Conservation (phyloP, 768 basidiomycete species). For the Pleurotus giganteus region DNA sequence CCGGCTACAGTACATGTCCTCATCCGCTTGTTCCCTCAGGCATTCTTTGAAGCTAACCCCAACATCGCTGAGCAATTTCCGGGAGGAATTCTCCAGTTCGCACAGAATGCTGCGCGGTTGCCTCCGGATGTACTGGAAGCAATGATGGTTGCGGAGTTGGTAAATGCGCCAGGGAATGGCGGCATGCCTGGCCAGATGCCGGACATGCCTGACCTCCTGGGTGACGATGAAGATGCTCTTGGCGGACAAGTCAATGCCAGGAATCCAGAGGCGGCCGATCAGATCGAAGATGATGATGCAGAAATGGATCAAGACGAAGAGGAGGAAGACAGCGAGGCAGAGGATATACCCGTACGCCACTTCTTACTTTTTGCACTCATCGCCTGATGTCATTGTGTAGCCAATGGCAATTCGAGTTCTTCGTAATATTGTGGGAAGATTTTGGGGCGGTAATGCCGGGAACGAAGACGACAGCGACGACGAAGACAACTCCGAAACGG, state of each 20-base stretch:
- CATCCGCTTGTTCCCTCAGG: constrained; percentile 24
- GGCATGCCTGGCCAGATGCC: constrained; percentile 49
- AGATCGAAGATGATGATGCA: constrained; percentile 30
- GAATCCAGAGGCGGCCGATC: constrained; percentile 17
- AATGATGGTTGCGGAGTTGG: constrained; percentile 47
- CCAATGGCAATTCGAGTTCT: constrained; percentile 58
- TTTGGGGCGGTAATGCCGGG: constrained; percentile 46
- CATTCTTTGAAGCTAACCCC: constrained; percentile 56
- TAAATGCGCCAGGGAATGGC: constrained; percentile 26
- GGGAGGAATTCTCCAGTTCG: constrained; percentile 65
- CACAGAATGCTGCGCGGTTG: constrained; percentile 51
- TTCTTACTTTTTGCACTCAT: constrained; percentile 7
- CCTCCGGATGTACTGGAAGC: constrained; percentile 61
- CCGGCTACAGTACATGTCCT: background rate
- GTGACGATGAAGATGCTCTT: constrained; percentile 17
- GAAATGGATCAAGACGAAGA: constrained; percentile 32
- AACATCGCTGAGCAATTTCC: constrained; percentile 55
- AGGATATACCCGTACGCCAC: constrained; percentile 42
- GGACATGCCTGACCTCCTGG: constrained; percentile 15
- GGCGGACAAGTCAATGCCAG: constrained; percentile 16
- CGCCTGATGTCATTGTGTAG: constrained; percentile 27
- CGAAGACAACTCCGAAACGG: background rate
- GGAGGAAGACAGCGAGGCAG: constrained; percentile 42
- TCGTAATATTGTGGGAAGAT: constrained; percentile 54
- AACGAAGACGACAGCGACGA: constrained; percentile 39